These are phyloP conservation scores for Penicillium sp. DNA, from an alignment of 2,329 filamentous ascomycete species.

Conservation along the genomic window DNA sequence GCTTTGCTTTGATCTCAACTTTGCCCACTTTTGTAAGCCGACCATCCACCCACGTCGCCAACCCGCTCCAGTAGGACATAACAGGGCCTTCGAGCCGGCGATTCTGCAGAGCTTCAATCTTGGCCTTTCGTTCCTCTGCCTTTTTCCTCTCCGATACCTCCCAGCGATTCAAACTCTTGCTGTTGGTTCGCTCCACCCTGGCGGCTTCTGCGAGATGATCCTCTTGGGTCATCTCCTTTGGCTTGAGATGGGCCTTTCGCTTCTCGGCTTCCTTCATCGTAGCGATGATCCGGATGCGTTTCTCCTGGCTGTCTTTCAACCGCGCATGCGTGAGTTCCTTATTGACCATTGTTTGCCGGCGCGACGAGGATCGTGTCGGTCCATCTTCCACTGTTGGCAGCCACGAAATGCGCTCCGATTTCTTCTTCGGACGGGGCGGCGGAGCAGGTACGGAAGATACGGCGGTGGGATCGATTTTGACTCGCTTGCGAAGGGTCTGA, in stretches of 20 bases:
- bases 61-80: constrained; percentile 91
- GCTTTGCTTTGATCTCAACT: constrained; percentile 49
- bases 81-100: constrained; percentile 85
- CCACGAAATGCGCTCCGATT: constrained; percentile 71
- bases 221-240: constrained; percentile 81
- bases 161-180: constrained; percentile 89
- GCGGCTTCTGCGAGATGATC: constrained; percentile 82
- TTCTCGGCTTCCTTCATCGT: constrained; percentile 64
- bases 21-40: constrained; percentile 72
- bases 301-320: constrained; percentile 52
- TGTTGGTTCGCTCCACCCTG: constrained; percentile 79
- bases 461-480: constrained; percentile 66
- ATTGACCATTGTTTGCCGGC: constrained; percentile 65
- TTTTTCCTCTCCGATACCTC: constrained; percentile 89
- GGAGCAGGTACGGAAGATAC: constrained; percentile 39
- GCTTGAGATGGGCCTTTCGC: constrained; percentile 70
- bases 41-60: constrained; percentile 76
- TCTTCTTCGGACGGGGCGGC: constrained; percentile 61
- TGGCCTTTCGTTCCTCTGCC: constrained; percentile 78
- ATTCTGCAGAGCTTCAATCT: constrained; percentile 83
- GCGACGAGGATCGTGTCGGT: constrained; percentile 62
- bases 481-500: constrained; percentile 64
- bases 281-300: constrained; percentile 50
- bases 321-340: constrained; percentile 59
- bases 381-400: constrained; percentile 64